Percentiles rank a stretch among this genome's conserved stretches.
These are phyloP conservation scores for Paramecium tetraurelia DNA, from an alignment of 73 alveolate genomes.

Conservation along the genomic window DNA sequence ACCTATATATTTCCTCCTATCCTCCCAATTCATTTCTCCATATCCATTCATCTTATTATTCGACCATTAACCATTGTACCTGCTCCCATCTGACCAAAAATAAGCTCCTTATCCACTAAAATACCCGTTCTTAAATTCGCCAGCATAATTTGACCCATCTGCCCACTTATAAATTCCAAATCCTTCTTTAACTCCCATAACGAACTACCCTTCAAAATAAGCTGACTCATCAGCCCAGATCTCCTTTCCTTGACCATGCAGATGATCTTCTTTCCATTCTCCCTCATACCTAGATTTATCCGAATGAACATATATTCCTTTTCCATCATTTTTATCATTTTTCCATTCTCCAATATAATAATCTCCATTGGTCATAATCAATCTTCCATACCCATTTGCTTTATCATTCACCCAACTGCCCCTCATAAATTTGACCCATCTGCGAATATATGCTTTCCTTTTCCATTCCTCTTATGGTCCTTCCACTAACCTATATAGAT, in stretches of 20 bases:
- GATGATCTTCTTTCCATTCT: slow-evolving; percentile 65
- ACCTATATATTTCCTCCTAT: slow-evolving; percentile 30
- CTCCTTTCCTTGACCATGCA: slow-evolving; percentile 75
- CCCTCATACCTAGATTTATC: slow-evolving; percentile 58
- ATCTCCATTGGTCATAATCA: slow-evolving; percentile 48
- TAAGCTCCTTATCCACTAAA: slow-evolving; percentile 46
- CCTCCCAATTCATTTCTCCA: slow-evolving; percentile 27
- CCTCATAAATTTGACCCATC: slow-evolving; percentile 38
- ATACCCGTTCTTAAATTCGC: slow-evolving; percentile 27
- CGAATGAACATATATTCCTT: slow-evolving; percentile 63
- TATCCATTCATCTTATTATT: slow-evolving; percentile 31
- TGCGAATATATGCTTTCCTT: slow-evolving; percentile 42
- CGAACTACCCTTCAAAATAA: slow-evolving; percentile 65
- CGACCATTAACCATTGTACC: background rate
- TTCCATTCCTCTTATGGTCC: slow-evolving; percentile 68
- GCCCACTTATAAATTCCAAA: slow-evolving; percentile 65
- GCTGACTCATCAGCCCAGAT: slow-evolving; percentile 74
- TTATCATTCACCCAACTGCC: slow-evolving; percentile 2
- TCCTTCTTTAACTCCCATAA: slow-evolving; percentile 47
- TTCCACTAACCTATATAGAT: slow-evolving; percentile 69
- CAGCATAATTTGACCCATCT: slow-evolving; percentile 22
- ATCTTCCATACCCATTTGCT: slow-evolving; percentile 59
- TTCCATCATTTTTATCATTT: slow-evolving; percentile 72
- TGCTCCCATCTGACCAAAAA: slow-evolving; percentile 36
- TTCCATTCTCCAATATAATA: slow-evolving; percentile 79